Evolutionary conservation across 192 early-diverging fungal species (phyloP).

Genomic region (Kappamyces sp.): DNA sequence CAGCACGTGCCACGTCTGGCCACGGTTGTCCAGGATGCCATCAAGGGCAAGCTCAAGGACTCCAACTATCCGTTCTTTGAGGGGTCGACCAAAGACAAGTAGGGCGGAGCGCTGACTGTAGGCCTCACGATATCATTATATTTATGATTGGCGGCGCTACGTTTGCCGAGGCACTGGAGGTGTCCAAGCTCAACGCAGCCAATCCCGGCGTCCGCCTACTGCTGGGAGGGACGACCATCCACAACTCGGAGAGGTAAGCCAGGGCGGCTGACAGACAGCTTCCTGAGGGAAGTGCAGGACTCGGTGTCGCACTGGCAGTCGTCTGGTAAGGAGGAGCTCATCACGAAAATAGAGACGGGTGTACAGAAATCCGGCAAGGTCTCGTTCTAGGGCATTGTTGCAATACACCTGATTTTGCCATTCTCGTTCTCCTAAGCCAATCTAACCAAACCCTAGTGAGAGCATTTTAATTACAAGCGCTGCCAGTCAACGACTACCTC

Average conservation of each 20-base stretch:
- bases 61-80: conserved; percentile 75
- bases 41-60: conserved; percentile 77
- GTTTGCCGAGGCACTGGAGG: conserved; percentile 83
- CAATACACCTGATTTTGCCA: no score
- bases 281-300: conserved; percentile 34
- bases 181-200: conserved; percentile 74
- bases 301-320: conserved; percentile 29
- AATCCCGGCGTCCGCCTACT: conserved; percentile 74
- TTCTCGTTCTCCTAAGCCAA: no score
- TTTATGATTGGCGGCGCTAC: conserved; percentile 96
- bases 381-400: no score
- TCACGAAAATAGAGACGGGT: no score
- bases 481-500: no score
- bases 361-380: no score
- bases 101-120: conserved; percentile 18
- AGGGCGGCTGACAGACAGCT: conserved; percentile 17
- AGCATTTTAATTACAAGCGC: no score
- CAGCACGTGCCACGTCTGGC: conserved; percentile 86
- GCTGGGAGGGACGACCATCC: conserved; percentile 88
- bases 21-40: conserved; percentile 66
- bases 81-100: conserved; percentile 48
- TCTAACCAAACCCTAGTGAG: no score
- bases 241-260: conserved; percentile 64
- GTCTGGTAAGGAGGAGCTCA: conserved; percentile 1
- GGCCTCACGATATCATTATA: conserved; percentile 91